Evolutionary conservation across 805 yeast genomes (phyloP).

Genomic region (Yamadazyma insecticola): DNA sequence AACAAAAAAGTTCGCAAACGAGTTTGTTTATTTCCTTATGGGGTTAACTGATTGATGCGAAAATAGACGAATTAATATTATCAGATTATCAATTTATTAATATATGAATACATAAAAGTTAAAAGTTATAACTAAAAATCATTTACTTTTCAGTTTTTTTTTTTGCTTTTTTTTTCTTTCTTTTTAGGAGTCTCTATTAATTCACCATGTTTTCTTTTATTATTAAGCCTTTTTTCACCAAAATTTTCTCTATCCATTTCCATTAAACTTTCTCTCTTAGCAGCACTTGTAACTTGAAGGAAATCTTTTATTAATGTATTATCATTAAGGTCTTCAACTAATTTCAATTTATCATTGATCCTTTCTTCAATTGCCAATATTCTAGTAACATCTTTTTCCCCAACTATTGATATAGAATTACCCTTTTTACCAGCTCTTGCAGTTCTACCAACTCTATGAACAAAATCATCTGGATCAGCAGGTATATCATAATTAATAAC

Average conservation of each 20-base stretch:
- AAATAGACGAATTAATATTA: too few species aligned
- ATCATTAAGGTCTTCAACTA: constrained; percentile 68
- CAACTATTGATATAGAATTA: constrained; percentile 73
- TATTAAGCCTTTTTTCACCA: constrained; percentile 64
- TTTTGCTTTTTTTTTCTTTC: background rate
- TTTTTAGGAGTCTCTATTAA: too few species aligned
- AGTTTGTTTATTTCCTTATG: too few species aligned
- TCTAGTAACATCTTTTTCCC: constrained; percentile 81
- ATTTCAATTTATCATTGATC: constrained; percentile 73
- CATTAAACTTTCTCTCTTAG: constrained; percentile 86
- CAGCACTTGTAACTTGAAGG: constrained; percentile 65
- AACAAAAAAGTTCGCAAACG: too few species aligned
- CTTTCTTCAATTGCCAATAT: constrained; percentile 84
- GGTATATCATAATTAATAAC: constrained; percentile 93
- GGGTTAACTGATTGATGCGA: too few species aligned
- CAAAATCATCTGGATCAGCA: constrained; percentile 92
- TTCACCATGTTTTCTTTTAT: constrained; percentile 42
- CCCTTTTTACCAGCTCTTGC: constrained; percentile 96
- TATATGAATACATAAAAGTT: background rate
- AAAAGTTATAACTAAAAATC: background rate
- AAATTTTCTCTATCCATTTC: constrained; percentile 91
- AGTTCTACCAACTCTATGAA: constrained; percentile 97
- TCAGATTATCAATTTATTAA: too few species aligned
- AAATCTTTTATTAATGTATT: constrained; percentile 70
- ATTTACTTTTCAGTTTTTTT: background rate